Conservation (phyloP, 2,329 filamentous ascomycete species). For the Xylariaceae sp. region DNA sequence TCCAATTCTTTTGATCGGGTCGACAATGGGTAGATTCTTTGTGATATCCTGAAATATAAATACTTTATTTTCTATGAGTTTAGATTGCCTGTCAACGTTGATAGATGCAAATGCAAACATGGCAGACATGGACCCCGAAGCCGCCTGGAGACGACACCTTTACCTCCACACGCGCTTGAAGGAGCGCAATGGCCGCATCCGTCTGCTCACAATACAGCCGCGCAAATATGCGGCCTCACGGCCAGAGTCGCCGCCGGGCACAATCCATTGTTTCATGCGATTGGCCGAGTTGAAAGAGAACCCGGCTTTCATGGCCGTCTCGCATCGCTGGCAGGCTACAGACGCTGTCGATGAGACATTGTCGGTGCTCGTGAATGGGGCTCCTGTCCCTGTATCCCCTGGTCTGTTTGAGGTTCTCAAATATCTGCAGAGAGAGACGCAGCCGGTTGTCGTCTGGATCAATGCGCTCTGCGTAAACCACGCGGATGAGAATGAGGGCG, state of each 20-base stretch:
- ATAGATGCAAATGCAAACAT: conserved; percentile 1
- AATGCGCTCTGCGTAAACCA: conserved; percentile 28
- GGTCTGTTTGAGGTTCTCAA: conserved; percentile 16
- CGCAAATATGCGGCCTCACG: conserved; percentile 18
- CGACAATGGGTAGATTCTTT: not conserved
- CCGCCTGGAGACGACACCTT: conserved; percentile 21
- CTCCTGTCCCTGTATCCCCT: conserved; percentile 16
- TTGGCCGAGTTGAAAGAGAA: conserved; percentile 20
- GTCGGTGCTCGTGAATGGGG: conserved; percentile 21
- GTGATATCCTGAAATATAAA: not conserved
- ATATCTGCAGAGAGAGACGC: conserved; percentile 15
- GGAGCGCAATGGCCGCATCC: conserved; percentile 22
- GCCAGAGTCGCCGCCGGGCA: conserved; percentile 10
- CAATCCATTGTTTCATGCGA: conserved; percentile 22
- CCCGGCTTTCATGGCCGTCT: conserved; percentile 19
- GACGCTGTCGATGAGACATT: conserved; percentile 14
- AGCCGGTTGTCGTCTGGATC: conserved; percentile 23
- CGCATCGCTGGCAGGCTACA: conserved; percentile 17
- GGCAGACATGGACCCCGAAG: not conserved
- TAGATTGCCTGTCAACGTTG: not conserved
- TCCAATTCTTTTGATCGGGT: not conserved
- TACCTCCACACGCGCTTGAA: conserved; percentile 24
- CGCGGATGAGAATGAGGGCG: conserved; percentile 15
- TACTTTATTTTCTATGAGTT: not conserved
- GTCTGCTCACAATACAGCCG: conserved; percentile 24